phyloP scores from a whole-genome alignment of 164 flowering plant genomes.

The Echeveria elegans region DNA sequence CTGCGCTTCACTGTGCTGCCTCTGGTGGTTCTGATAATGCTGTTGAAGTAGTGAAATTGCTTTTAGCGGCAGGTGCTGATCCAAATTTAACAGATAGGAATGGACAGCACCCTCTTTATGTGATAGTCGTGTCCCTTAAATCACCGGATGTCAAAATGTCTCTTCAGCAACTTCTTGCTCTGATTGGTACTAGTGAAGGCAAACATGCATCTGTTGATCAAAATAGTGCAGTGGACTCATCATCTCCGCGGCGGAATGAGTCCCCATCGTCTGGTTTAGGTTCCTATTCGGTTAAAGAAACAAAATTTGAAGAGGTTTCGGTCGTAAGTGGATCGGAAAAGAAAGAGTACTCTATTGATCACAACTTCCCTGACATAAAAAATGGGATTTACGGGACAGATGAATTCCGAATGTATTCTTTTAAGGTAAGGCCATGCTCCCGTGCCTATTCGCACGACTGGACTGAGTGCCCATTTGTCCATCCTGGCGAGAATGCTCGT shows the following conservation, averaged over 20 bases:
- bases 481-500: constrained; percentile 94
- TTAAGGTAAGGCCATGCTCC: constrained; percentile 91
- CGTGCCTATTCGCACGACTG: constrained; percentile 97
- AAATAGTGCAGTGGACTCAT: constrained; percentile 45
- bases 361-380: constrained; percentile 83
- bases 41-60: constrained; percentile 54
- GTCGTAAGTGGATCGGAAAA: constrained; percentile 35
- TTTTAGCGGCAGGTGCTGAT: constrained; percentile 70
- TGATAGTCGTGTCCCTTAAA: constrained; percentile 61
- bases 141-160: constrained; percentile 24
- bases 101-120: constrained; percentile 61
- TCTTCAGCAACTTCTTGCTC: constrained; percentile 51
- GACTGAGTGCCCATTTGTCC: constrained; percentile 98
- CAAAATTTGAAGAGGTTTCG: constrained; percentile 27
- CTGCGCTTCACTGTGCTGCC: constrained; percentile 95
- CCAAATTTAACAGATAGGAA: constrained; percentile 45
- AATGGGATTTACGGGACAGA: constrained; percentile 85
- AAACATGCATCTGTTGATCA: constrained; percentile 29
- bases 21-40: constrained; percentile 76
- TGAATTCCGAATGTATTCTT: constrained; percentile 90
- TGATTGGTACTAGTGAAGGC: constrained; percentile 21
- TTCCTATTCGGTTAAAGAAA: constrained; percentile 35
- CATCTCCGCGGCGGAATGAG: constrained; percentile 50
- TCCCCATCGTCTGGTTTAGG: constrained; percentile 48
- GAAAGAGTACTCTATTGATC: constrained; percentile 83